Conservation (phyloP, 1,284 basidiomycete genomes). For the Marasmius sp. region DNA sequence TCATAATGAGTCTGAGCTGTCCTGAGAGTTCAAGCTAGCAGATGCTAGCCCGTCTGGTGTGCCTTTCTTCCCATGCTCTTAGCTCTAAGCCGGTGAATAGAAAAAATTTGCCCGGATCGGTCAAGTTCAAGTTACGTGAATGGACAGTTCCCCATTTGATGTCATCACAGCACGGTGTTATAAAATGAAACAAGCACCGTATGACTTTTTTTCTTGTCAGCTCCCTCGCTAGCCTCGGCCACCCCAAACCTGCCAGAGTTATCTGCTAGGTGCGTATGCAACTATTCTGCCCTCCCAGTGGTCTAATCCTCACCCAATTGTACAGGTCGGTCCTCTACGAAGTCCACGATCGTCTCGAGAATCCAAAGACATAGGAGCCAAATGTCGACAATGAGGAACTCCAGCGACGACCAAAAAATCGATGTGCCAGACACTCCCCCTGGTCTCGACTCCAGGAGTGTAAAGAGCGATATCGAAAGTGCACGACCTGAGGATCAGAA, state of each 20-base stretch:
- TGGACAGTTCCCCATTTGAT: too few relatives aligned
- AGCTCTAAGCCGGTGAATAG: too few relatives aligned
- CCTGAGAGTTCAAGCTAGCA: too few relatives aligned
- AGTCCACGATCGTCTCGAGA: not conserved
- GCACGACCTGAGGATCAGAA: not conserved
- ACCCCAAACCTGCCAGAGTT: too few relatives aligned
- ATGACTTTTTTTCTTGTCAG: not conserved
- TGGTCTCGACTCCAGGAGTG: not conserved
- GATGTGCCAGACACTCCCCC: not conserved
- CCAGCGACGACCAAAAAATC: not conserved
- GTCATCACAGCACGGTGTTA: too few relatives aligned
- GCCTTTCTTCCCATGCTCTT: too few relatives aligned
- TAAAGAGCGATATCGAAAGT: not conserved
- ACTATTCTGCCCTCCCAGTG: not conserved
- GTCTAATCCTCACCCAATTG: not conserved
- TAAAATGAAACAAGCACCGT: too few relatives aligned
- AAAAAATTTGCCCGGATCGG: too few relatives aligned
- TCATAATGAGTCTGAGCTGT: too few relatives aligned
- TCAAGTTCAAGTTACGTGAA: too few relatives aligned
- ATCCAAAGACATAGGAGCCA: not conserved
- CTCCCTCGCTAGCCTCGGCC: not conserved
- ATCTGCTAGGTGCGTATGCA: not conserved
- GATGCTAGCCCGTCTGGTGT: too few relatives aligned
- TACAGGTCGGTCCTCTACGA: not conserved
- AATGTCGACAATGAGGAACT: not conserved